A percentile compares a stretch with the other conserved stretches of the same genome.
Evolutionary conservation across 1,284 basidiomycete genomes (phyloP).

Genomic region (Cutaneotrichosporon daszewskae): DNA sequence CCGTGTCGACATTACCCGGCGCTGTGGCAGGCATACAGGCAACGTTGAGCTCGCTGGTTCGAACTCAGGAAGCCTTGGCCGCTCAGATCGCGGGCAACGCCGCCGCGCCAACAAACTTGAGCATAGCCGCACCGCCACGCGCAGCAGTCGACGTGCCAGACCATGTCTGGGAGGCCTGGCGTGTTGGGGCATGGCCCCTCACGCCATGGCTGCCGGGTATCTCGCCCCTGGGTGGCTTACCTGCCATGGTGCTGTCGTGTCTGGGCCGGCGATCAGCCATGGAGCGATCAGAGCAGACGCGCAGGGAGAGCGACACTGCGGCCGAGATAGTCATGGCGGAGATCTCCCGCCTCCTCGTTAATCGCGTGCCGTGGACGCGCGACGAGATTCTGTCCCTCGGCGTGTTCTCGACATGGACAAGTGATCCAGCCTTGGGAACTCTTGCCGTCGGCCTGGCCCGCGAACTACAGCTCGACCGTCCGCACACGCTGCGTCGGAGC

Average conservation of each 20-base stretch:
- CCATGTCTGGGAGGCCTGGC: constrained; percentile 33
- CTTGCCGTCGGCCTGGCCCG: constrained; percentile 37
- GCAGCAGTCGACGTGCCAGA: constrained; percentile 24
- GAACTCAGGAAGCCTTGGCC: constrained; percentile 11
- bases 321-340: constrained; percentile 23
- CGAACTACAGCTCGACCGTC: constrained; percentile 25
- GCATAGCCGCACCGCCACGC: background rate
- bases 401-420: constrained; percentile 44
- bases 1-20: constrained; percentile 10
- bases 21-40: constrained; percentile 14
- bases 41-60: constrained; percentile 12
- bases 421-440: constrained; percentile 31
- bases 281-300: constrained; percentile 23
- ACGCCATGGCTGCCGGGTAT: constrained; percentile 43
- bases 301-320: constrained; percentile 24
- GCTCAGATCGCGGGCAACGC: constrained; percentile 3
- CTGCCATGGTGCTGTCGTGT: constrained; percentile 29
- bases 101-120: background rate
- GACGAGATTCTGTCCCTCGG: constrained; percentile 41
- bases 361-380: constrained; percentile 28
- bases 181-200: constrained; percentile 39
- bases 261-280: constrained; percentile 31
- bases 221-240: constrained; percentile 29
- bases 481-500: constrained; percentile 19
- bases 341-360: constrained; percentile 25